Percentiles rank a stretch among this genome's conserved stretches.
Evolutionary conservation across 176 grass and related monocot genomes (phyloP).

Genomic region (Carex parvula): DNA sequence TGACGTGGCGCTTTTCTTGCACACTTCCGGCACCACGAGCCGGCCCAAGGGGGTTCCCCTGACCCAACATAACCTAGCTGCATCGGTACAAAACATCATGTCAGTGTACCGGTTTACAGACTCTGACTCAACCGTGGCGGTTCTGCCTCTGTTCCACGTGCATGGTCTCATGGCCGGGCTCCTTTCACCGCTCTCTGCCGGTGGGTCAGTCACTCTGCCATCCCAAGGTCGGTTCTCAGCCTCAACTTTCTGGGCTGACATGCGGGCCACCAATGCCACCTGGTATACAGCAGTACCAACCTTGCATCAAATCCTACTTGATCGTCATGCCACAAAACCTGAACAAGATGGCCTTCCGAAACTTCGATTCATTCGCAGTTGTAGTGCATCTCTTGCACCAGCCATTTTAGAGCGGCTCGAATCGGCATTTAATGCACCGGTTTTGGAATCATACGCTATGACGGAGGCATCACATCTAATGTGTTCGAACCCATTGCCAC

Average conservation of each 20-base stretch:
- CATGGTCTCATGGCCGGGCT: slow-evolving; percentile 75
- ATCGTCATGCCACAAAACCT: slow-evolving; percentile 46
- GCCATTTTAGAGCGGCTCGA: slow-evolving; percentile 60
- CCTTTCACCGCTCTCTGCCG: slow-evolving; percentile 52
- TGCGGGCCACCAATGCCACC: slow-evolving; percentile 47
- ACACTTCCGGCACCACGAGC: slow-evolving; percentile 95
- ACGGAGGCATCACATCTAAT: slow-evolving; percentile 87
- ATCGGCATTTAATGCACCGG: slow-evolving; percentile 52
- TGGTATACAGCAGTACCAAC: slow-evolving; percentile 96
- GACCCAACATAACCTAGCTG: slow-evolving; percentile 78
- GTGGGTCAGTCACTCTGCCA: slow-evolving; percentile 53
- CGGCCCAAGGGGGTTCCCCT: slow-evolving; percentile 86
- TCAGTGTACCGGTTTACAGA: slow-evolving; percentile 46
- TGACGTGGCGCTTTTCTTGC: slow-evolving; percentile 76
- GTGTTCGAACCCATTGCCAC: slow-evolving; percentile 68
- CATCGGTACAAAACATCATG: slow-evolving; percentile 69
- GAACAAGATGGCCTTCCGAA: slow-evolving; percentile 31
- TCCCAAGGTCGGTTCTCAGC: slow-evolving; percentile 67
- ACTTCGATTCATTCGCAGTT: slow-evolving; percentile 89
- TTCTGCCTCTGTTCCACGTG: slow-evolving; percentile 88
- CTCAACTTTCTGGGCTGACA: slow-evolving; percentile 86
- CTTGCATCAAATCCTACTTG: slow-evolving; percentile 93
- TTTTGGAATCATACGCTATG: slow-evolving; percentile 96
- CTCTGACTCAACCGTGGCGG: slow-evolving; percentile 67
- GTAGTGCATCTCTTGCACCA: slow-evolving; percentile 88